Evolutionary conservation across 495 filamentous ascomycete species (phyloP).

Genomic region (Oleoguttula mirabilis): DNA sequence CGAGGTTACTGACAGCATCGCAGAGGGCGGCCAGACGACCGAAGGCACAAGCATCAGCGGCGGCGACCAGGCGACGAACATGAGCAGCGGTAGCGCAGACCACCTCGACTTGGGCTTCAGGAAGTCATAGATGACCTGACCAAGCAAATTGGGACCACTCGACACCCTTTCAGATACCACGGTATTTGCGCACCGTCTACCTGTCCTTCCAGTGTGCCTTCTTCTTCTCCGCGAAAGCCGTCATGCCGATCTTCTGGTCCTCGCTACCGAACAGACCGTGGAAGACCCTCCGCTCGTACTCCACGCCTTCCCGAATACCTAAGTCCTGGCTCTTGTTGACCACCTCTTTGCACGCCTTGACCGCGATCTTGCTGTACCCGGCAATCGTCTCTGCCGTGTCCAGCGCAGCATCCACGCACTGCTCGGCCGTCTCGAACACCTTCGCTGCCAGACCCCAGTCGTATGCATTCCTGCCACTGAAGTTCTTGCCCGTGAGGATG

Average conservation of each 20-base stretch:
- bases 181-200: conserved; percentile 27
- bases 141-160: too few relatives aligned
- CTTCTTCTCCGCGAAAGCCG: conserved; percentile 86
- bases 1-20: neutral
- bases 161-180: too few relatives aligned
- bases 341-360: conserved; percentile 91
- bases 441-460: conserved; percentile 83
- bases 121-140: conserved; percentile 10
- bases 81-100: conserved; percentile 16
- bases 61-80: conserved; percentile 14
- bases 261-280: conserved; percentile 81
- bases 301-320: conserved; percentile 73
- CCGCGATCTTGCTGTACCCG: conserved; percentile 61
- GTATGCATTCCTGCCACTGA: conserved; percentile 68
- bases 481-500: conserved; percentile 74
- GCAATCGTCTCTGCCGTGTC: conserved; percentile 84
- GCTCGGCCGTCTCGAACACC: conserved; percentile 68
- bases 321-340: conserved; percentile 95
- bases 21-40: conserved; percentile 7
- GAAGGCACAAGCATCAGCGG: conserved; percentile 11
- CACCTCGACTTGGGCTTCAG: conserved; percentile 13
- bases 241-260: conserved; percentile 97
- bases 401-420: conserved; percentile 63
- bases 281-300: conserved; percentile 87
- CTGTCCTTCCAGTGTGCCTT: conserved; percentile 84